Base-by-base conservation (phyloP, 1,284 basidiomycete species). In the Trichosporon faecale region DNA sequence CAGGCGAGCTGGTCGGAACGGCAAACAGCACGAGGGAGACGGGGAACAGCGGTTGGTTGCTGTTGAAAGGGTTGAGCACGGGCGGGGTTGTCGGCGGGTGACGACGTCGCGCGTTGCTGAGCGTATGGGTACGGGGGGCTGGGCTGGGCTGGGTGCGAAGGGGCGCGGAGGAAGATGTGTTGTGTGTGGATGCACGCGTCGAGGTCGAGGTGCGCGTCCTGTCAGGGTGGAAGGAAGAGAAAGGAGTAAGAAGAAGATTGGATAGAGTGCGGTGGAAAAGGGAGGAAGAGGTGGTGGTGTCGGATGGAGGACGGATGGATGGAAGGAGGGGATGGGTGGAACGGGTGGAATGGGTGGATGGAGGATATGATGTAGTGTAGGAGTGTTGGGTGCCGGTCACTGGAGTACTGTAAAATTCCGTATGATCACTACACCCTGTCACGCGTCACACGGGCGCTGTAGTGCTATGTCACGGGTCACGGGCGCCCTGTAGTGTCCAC, bases 321-420 rank as follows among this genome's bases (percentile, higher is more conserved):
- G 64, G 16, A 65, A 23, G 64, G 33, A 16, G 37, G 31, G 31
- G 44, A 35, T 29, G 23, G 31, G 44, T 33, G 64, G 61, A 29
- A 35, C 44, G 37, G 44, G 64, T 65, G 44, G 64, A 46, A 65
- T 65, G 27, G 64, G 44, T 46, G 64, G 64, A 65, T 46, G 64
- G 16, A 46, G 37, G 64, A 65, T 65, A 65, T 65, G 37, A 65
- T 61, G 57, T 61, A 61, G 57, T 60, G 57, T 31, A 31, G 29
- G 49, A 25, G 23, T 52, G 49, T 52, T 52, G 49, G 49, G 49
- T 25, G 49, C 49, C 49, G 49, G 49, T 52, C 49, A 21, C 49
- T 52, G 49, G 49, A 52, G 49, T 52, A 52, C 23, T n/a, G n/a
- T n/a, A n/a, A n/a, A n/a, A n/a, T n/a, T n/a, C n/a, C n/a, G n/a